Base-by-base conservation (phyloP, 768 basidiomycete species). In the Leucocoprinus sp. region DNA sequence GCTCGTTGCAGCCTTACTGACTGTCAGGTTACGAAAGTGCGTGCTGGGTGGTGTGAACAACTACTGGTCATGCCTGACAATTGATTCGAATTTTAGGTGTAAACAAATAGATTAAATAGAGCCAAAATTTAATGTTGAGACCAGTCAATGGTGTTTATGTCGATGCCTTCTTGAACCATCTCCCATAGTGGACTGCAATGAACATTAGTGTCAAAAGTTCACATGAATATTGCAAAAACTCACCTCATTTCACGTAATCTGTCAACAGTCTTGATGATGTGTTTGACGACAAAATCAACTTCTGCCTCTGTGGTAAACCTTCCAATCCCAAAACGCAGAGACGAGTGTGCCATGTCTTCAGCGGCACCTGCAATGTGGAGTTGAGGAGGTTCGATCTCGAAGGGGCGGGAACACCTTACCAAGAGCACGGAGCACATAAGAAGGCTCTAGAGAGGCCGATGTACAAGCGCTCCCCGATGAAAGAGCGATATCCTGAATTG, bases 121-220 rank as follows among this genome's bases (percentile, higher is more conserved):
- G n/a, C n/a, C n/a, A 23, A 23, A 41, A n/a, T 53, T 60, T 78
- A 88, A 50, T 87, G 81, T 87, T 81, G 87, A 37, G 88, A 85
- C 93, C 93, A 97, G 65, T 97, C 78, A 60, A 98, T 99, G 14
- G 85, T 74, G 59, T 82, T 92, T 55, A 98, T 78, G 62, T 99
- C 96, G 49, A 98, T 93, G 34, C 95, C 95, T 61, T 98, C 96
- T 66, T 96, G 92, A 12, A 98, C 93, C 93, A 99, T 97, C 68
- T 99, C 96, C 95, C 95, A 99, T 43, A 99, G 66, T 26, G 96
- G 96, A 58, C 91, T 90, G 51, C 1, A 41, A 42, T 34, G 15
- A 40, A 27, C 17, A 19, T 55, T 46, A 51, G 50, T 41, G 43
- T 51, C n/a, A n/a, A n/a, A n/a, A 24, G 37, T n/a, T 45, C 29